phyloP scores from a whole-genome alignment of 305 asterid species.

The Stenogyne calaminthoides region DNA sequence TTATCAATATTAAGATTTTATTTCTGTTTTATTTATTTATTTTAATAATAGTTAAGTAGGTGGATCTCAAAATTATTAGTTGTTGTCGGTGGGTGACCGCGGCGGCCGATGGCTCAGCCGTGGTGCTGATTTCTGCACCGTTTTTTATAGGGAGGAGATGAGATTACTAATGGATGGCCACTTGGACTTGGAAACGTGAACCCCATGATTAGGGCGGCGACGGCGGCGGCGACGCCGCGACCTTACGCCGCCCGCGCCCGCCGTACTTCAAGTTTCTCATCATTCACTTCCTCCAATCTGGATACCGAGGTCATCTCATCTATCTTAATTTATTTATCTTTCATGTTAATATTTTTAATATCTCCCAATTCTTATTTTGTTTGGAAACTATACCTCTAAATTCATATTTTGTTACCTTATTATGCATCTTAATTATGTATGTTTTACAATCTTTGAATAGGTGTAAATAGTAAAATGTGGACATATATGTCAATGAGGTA shows the following conservation, averaged over 20 bases:
- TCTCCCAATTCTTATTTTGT: no score
- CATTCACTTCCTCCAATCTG: conserved; percentile 67
- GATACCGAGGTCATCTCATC: conserved; percentile 67
- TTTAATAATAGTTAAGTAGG: neutral
- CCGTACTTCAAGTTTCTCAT: conserved; percentile 59
- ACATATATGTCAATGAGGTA: no score
- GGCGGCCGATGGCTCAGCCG: neutral
- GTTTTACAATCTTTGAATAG: no score
- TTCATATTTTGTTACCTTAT: no score
- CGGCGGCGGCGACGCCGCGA: conserved; percentile 26
- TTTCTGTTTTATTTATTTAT: neutral
- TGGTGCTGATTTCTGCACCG: neutral
- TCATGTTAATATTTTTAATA: neutral
- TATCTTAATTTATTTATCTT: neutral
- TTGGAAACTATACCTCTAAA: neutral
- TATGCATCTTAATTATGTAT: no score
- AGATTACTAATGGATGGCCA: conserved; percentile 60
- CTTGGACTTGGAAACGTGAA: conserved; percentile 63
- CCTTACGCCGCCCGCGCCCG: conserved; percentile 8
- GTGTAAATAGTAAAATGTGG: no score
- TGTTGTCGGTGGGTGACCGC: neutral
- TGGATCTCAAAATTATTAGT: neutral
- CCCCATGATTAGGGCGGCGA: conserved; percentile 33
- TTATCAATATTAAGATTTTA: neutral
- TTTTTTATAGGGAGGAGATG: conserved; percentile 31